Percentiles rank a stretch among this genome's conserved stretches.
Conservation (phyloP, 192 early-diverging fungal genomes). For the Allomyces javanicus region DNA sequence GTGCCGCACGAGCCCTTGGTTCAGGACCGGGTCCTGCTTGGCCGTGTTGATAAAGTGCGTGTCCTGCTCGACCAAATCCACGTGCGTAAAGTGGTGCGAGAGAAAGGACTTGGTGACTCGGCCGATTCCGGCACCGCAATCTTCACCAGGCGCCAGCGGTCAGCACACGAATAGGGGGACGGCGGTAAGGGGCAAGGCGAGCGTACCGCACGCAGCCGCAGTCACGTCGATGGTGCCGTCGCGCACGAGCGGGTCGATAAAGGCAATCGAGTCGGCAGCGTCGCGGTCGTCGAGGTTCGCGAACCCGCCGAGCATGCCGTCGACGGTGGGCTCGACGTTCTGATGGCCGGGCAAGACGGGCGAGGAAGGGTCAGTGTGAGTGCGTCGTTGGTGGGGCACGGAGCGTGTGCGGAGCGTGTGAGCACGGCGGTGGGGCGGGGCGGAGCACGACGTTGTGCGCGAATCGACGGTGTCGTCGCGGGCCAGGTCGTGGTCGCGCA, state of each 20-base stretch:
- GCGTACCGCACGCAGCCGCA: neutral
- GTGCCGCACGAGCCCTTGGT: conserved; percentile 38
- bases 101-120: conserved; percentile 76
- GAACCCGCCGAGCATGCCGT: conserved; percentile 86
- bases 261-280: conserved; percentile 38
- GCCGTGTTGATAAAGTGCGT: conserved; percentile 58
- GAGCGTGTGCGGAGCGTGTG: too few relatives aligned
- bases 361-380: too few relatives aligned
- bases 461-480: too few relatives aligned
- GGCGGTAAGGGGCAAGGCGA: conserved; percentile 10
- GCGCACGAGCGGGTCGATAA: conserved; percentile 43
- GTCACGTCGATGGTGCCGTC: conserved; percentile 3
- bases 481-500: too few relatives aligned
- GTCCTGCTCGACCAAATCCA: conserved; percentile 82
- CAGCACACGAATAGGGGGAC: conserved; percentile 22
- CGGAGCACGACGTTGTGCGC: too few relatives aligned
- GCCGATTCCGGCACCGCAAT: conserved; percentile 93
- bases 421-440: too few relatives aligned
- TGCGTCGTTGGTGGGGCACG: too few relatives aligned
- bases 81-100: conserved; percentile 51
- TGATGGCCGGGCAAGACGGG: too few relatives aligned
- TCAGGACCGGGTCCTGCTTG: conserved; percentile 26
- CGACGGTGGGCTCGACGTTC: conserved; percentile 36
- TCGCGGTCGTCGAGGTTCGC: conserved; percentile 53
- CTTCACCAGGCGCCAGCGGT: conserved; percentile 2